Percentiles rank a stretch among this genome's conserved stretches.
Conservation (phyloP, 352 stramenopile species). For the Phytophthora kernoviae region DNA sequence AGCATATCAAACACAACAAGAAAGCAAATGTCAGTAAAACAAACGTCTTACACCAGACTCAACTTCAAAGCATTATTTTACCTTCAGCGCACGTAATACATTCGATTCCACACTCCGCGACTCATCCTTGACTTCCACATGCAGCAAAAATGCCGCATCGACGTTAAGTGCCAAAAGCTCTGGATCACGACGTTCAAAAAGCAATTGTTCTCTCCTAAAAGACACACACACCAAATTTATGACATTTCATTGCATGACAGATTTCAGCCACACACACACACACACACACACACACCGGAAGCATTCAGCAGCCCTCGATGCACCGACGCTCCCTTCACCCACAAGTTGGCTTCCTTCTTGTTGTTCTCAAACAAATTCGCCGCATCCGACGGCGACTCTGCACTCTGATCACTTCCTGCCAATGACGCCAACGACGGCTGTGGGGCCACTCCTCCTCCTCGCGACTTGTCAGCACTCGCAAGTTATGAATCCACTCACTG, state of each 20-base stretch:
- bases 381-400: slow-evolving; percentile 26
- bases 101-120: slow-evolving; percentile 72
- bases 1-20: too few relatives aligned
- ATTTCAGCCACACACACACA: slow-evolving; percentile 13
- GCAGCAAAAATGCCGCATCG: slow-evolving; percentile 85
- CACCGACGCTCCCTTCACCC: slow-evolving; percentile 82
- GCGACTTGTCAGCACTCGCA: slow-evolving; percentile 56
- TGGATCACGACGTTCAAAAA: slow-evolving; percentile 92
- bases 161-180: slow-evolving; percentile 91
- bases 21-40: slow-evolving; percentile 1
- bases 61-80: neutral
- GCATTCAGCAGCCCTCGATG: slow-evolving; percentile 80
- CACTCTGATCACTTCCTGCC: slow-evolving; percentile 33
- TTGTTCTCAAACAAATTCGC: slow-evolving; percentile 23
- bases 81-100: slow-evolving; percentile 74
- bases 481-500: slow-evolving; percentile 77
- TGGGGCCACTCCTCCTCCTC: slow-evolving; percentile 42
- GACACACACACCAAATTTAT: slow-evolving; percentile 1
- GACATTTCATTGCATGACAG: too few relatives aligned
- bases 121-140: slow-evolving; percentile 87
- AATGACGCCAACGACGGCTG: slow-evolving; percentile 31
- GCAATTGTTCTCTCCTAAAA: slow-evolving; percentile 87
- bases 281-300: slow-evolving; percentile 21
- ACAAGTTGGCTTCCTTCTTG: slow-evolving; percentile 75
- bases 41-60: neutral